Percentiles rank a stretch among this genome's conserved stretches.
Evolutionary conservation across 2,329 filamentous ascomycete species (phyloP).

Genomic region (Arthrobotrys sinensis): DNA sequence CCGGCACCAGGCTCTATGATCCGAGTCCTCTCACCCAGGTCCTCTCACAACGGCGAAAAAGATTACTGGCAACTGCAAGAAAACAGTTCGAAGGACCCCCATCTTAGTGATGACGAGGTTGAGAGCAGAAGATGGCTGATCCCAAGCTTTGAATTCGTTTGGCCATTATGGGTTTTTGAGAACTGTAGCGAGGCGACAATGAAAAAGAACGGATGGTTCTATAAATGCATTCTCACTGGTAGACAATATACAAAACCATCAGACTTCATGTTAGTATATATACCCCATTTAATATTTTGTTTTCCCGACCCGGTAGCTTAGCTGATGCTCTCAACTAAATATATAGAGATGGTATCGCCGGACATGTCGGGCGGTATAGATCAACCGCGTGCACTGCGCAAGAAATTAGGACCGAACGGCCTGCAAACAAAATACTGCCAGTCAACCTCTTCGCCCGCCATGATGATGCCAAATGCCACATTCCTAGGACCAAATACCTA

Average conservation of each 20-base stretch:
- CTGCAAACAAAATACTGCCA: slow-evolving; percentile 4
- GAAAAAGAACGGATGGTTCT: background rate
- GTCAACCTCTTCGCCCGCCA: slow-evolving; percentile 7
- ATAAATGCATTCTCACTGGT: slow-evolving; percentile 1
- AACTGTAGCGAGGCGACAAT: background rate
- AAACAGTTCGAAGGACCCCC: background rate
- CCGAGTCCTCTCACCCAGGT: slow-evolving; percentile 37
- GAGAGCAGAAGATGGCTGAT: slow-evolving; percentile 25
- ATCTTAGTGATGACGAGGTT: too few species aligned
- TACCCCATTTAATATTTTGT: background rate
- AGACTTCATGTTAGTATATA: slow-evolving; percentile 24
- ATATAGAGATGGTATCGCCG: slow-evolving; percentile 25
- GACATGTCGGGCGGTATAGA: slow-evolving; percentile 29
- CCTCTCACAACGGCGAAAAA: slow-evolving; percentile 4
- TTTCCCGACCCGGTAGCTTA: background rate
- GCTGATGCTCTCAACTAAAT: background rate
- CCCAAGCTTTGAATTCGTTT: slow-evolving; percentile 26
- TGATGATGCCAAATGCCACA: background rate
- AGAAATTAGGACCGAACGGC: background rate
- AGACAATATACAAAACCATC: slow-evolving; percentile 9
- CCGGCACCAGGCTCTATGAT: slow-evolving; percentile 35
- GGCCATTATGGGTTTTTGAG: slow-evolving; percentile 31
- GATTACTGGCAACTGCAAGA: slow-evolving; percentile 11
- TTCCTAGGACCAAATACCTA: background rate
- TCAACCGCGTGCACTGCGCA: slow-evolving; percentile 6